These are phyloP conservation scores for Coccinonectria pachysandricola DNA, from an alignment of 2,329 filamentous ascomycete genomes.

Conservation along the genomic window DNA sequence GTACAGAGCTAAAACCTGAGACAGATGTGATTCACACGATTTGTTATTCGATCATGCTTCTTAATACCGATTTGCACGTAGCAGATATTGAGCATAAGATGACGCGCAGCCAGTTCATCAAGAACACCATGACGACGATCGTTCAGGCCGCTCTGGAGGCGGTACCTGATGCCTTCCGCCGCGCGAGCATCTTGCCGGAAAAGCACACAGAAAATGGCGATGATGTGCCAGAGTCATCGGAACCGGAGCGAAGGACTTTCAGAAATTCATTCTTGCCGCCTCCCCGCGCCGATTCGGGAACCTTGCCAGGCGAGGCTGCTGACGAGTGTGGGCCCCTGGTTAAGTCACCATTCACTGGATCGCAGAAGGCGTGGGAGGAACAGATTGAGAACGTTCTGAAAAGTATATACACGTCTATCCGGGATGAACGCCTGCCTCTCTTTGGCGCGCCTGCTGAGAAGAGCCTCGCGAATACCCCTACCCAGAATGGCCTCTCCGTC, in stretches of 20 bases:
- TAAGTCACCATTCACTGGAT: conserved; percentile 63
- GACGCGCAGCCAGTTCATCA: conserved; percentile 89
- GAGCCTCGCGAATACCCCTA: conserved; percentile 22
- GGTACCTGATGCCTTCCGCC: conserved; percentile 55
- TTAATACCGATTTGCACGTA: conserved; percentile 92
- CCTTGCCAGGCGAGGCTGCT: conserved; percentile 27
- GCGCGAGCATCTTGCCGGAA: conserved; percentile 44
- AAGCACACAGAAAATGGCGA: conserved; percentile 23
- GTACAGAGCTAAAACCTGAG: conserved; percentile 20
- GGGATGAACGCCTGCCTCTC: conserved; percentile 74
- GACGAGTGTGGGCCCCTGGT: conserved; percentile 64
- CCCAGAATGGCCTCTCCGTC: conserved; percentile 54
- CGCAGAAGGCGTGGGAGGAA: conserved; percentile 71
- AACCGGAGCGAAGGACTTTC: conserved; percentile 30
- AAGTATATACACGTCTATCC: conserved; percentile 83
- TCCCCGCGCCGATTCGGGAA: conserved; percentile 31
- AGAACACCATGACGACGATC: conserved; percentile 91
- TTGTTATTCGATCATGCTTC: conserved; percentile 86
- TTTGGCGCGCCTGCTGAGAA: conserved; percentile 56
- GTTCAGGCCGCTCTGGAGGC: conserved; percentile 64
- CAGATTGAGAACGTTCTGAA: conserved; percentile 88
- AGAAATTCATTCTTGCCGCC: conserved; percentile 42
- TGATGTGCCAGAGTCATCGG: conserved; percentile 25
- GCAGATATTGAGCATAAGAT: conserved; percentile 95
- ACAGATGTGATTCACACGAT: conserved; percentile 92